Base-by-base conservation (phyloP, 495 filamentous ascomycete genomes). In the Melanomma pulvis-pyrius region DNA sequence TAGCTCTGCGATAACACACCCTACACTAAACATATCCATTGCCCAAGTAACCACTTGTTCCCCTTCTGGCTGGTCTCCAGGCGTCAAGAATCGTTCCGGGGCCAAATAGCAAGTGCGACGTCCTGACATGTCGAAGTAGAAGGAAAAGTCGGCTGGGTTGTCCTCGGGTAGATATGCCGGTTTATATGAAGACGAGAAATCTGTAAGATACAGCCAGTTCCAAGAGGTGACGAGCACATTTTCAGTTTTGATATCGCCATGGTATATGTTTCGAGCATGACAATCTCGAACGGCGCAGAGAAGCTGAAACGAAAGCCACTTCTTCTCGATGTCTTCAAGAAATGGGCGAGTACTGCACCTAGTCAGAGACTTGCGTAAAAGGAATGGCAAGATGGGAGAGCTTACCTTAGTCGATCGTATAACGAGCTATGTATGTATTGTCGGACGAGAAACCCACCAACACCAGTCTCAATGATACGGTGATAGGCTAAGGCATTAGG, bases 181-280 rank as follows among this genome's bases (percentile, higher is more conserved):
- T 71, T 99, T 99, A 80, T 96, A 98, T 1, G 90, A 90, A 3
- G 91, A 90, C 22, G 94, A 96, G 75, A 97, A 99, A 74, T 99
- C 96, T 2, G 93, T 86, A 12, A 99, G 85, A 75, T 97, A 98
- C 15, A 99, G 87, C 96, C 96, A 99, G 78, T 98, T 97, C 96
- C 96, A 99, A 26, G 96, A 97, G 0, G 96, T 99, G 46, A 98
- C 93, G 53, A 99, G 81, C 29, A 92, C 85, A 71, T 98, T 99
- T 77, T 98, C 93, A 0, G 94, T 92, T 78, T 99, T 99, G 78
- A 99, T 97, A 74, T 99, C 96, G 36, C 96, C 96, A 75, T 99
- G 96, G 75, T 90, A 97, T 55, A 98, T 82, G 63, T 92, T 90
- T n/a, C 90, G 82, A 46, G 88, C 81, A 77, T 99, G 96, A 70